These are phyloP conservation scores for Colletotrichum graminicola DNA, from an alignment of 2,329 filamentous ascomycete species.

Conservation along the genomic window DNA sequence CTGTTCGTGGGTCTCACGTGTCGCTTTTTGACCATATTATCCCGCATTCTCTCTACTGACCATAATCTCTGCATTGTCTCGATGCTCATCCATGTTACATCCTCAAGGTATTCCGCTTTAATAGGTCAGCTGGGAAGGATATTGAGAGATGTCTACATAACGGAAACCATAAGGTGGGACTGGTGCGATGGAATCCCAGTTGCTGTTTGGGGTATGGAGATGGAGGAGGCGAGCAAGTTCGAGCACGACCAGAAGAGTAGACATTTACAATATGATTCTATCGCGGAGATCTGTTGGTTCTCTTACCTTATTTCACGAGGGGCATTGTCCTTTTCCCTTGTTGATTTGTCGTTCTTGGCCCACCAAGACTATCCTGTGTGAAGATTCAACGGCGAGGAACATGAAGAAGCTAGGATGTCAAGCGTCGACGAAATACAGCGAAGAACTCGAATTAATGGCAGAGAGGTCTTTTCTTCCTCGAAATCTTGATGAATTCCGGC, in stretches of 20 bases:
- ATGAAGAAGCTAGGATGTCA: neutral
- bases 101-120: neutral
- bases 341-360: neutral
- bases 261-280: neutral
- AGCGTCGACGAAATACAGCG: neutral
- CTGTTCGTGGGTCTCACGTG: too few relatives aligned
- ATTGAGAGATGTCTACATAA: neutral
- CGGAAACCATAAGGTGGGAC: neutral
- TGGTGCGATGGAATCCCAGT: neutral
- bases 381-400: too few relatives aligned
- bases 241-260: too few relatives aligned
- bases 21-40: neutral
- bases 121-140: neutral
- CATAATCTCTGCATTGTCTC: neutral
- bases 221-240: neutral
- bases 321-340: neutral
- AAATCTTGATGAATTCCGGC: neutral
- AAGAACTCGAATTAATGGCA: neutral
- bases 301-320: neutral
- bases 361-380: too few relatives aligned
- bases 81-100: neutral
- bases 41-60: neutral
- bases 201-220: neutral
- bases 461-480: neutral
- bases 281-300: fast-evolving